Evolutionary conservation across 192 early-diverging fungal genomes (phyloP), one percentile per base, ranked within the genome.

Genomic region (Rhizophagus sp.): DNA sequence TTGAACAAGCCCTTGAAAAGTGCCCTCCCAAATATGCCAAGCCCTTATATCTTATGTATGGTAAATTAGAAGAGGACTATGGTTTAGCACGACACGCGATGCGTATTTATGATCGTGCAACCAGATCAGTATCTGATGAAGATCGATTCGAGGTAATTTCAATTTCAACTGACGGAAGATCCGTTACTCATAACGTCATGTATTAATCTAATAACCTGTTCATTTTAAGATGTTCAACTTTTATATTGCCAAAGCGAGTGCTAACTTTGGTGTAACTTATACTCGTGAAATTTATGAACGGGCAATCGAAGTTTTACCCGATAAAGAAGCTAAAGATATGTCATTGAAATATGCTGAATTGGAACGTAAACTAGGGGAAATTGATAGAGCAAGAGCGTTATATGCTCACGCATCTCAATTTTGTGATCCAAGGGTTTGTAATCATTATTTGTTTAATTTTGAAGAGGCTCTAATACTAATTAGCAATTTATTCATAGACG

Each of bases 91-190:
- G 95, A 15, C 95, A 96, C 69, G 96, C 97, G 0, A 94, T 99
- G 92, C 87, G 93, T 19, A 94, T 98, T 30, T 98, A 97, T 82
- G 97, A 97, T 83, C 88, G 97, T 1, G 97, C 96, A 0, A 96
- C 96, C 0, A 89, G 82, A 41, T 94, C 90, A n/a, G 97, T 96
- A 25, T 76, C 84, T 2, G 84, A 91, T 78, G 91, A 89, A 63
- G 93, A 96, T 76, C 88, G 94, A 9, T 87, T 93, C 65, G 94
- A 93, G 49, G 87, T 84, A 81, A 68, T 63, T 9, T 22, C 11
- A 36, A 36, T n/a, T 63, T 63, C 25, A 4, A 63, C 19, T 8
- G 17, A 9, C 7, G 1, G 24, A 8, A 5, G 30, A 67, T 67
- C 7, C 10, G 6, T 19, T 17, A 5, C 17, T 1, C 30, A 13